phyloP scores from a whole-genome alignment of 2,329 filamentous ascomycete genomes.

The Drechmeria coniospora region DNA sequence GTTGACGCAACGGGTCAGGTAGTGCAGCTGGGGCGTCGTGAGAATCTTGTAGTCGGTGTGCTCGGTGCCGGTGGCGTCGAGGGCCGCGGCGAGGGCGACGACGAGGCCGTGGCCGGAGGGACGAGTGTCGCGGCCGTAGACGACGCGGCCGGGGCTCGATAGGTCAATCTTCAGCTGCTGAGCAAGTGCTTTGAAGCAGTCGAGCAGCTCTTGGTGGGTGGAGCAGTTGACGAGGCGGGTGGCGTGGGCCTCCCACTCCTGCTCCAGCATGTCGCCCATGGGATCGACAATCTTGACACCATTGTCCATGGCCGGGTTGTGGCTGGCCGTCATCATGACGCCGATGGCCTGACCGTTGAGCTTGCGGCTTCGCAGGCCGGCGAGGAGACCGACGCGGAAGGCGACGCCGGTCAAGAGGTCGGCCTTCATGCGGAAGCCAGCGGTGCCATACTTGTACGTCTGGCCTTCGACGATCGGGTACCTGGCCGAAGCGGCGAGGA shows the following conservation, averaged over 20 bases:
- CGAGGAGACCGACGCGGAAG: constrained; percentile 81
- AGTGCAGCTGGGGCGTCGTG: constrained; percentile 96
- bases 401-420: constrained; percentile 83
- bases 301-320: constrained; percentile 82
- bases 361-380: constrained; percentile 77
- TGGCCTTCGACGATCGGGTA: constrained; percentile 42
- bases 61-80: constrained; percentile 60
- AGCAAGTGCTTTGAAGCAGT: constrained; percentile 63
- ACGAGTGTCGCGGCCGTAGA: constrained; percentile 85
- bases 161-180: constrained; percentile 63
- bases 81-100: constrained; percentile 59
- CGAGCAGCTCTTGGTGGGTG: constrained; percentile 56
- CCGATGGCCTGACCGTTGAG: constrained; percentile 83
- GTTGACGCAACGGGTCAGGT: constrained; percentile 87
- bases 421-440: constrained; percentile 53
- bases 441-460: constrained; percentile 49
- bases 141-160: constrained; percentile 56
- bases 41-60: constrained; percentile 78
- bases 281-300: constrained; percentile 94
- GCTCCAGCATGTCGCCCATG: constrained; percentile 94
- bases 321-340: constrained; percentile 90
- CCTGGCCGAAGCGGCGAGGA: constrained; percentile 46
- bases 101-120: constrained; percentile 80
- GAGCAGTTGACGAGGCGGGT: constrained; percentile 79
- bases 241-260: constrained; percentile 83